Conservation (phyloP, 2,329 filamentous ascomycete genomes). For the Xylaria hypoxylon region DNA sequence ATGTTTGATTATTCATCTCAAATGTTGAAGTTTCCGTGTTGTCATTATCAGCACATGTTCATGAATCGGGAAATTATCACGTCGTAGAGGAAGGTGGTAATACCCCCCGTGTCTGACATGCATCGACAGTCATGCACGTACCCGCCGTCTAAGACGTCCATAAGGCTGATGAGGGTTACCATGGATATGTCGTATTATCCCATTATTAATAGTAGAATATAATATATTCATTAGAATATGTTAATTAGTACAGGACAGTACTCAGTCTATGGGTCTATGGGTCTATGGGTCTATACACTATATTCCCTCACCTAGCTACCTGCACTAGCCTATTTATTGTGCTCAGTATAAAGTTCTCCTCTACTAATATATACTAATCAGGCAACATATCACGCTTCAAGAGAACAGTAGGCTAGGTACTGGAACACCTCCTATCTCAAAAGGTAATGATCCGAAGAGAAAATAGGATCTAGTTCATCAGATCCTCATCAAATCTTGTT, state of each 20-base stretch:
- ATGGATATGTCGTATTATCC: slow-evolving; percentile 15
- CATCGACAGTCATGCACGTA: slow-evolving; percentile 34
- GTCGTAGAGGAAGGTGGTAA: slow-evolving; percentile 28
- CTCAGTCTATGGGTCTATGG: too few species aligned
- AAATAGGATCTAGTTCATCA: slow-evolving; percentile 22
- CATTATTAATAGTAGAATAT: neutral
- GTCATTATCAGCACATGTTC: neutral
- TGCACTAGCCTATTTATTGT: neutral
- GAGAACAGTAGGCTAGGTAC: too few species aligned
- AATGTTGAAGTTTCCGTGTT: neutral
- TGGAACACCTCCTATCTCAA: slow-evolving; percentile 25
- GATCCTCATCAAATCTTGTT: slow-evolving; percentile 34
- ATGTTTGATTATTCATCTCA: slow-evolving; percentile 5
- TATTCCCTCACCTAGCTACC: neutral
- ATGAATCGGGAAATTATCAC: slow-evolving; percentile 7
- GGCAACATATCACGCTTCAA: slow-evolving; percentile 8
- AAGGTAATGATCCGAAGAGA: slow-evolving; percentile 16
- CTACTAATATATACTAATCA: neutral
- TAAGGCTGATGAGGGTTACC: slow-evolving; percentile 31
- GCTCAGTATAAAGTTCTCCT: too few species aligned
- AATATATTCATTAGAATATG: slow-evolving; percentile 1
- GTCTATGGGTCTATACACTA: too few species aligned
- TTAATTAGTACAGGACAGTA: neutral
- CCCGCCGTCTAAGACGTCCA: slow-evolving; percentile 33
- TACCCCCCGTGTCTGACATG: slow-evolving; percentile 37